Conservation (phyloP, 352 stramenopile species). For the Globisporangium splendens region DNA sequence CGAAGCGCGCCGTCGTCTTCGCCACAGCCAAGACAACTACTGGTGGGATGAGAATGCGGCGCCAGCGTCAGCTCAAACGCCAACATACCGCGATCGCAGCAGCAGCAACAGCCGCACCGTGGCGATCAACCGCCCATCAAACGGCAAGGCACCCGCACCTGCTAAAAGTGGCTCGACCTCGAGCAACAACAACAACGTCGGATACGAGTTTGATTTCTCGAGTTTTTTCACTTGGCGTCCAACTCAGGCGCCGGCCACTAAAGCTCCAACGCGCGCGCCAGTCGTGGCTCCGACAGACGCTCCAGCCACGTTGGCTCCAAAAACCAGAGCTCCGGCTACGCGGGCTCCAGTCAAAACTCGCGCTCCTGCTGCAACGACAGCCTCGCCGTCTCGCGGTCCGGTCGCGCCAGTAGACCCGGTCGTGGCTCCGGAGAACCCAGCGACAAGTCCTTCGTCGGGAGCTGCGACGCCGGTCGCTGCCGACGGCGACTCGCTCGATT, state of each 20-base stretch:
- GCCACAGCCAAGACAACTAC: background rate
- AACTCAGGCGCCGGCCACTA: background rate
- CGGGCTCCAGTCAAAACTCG: background rate
- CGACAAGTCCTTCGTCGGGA: background rate
- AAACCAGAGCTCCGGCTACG: background rate
- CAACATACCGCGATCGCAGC: background rate
- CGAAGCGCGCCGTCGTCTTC: background rate
- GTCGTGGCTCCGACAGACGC: background rate
- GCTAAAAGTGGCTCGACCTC: background rate
- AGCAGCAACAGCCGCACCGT: background rate
- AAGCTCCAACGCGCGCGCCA: background rate
- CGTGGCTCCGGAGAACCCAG: slow-evolving; percentile 5
- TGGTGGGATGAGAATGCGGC: background rate
- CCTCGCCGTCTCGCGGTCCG: background rate
- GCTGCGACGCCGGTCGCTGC: slow-evolving; percentile 7
- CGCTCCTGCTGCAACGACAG: background rate
- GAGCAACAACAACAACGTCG: background rate
- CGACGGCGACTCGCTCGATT: slow-evolving; percentile 31
- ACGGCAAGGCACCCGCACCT: background rate
- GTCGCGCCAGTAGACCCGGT: background rate
- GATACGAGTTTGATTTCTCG: slow-evolving; percentile 6
- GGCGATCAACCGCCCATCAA: background rate
- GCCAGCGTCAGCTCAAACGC: background rate
- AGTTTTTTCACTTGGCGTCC: slow-evolving; percentile 2
- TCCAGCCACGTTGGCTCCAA: background rate